Percentiles rank a stretch among this genome's conserved stretches.
Evolutionary conservation across 164 flowering plant genomes (phyloP).

Genomic region (Piper longum): DNA sequence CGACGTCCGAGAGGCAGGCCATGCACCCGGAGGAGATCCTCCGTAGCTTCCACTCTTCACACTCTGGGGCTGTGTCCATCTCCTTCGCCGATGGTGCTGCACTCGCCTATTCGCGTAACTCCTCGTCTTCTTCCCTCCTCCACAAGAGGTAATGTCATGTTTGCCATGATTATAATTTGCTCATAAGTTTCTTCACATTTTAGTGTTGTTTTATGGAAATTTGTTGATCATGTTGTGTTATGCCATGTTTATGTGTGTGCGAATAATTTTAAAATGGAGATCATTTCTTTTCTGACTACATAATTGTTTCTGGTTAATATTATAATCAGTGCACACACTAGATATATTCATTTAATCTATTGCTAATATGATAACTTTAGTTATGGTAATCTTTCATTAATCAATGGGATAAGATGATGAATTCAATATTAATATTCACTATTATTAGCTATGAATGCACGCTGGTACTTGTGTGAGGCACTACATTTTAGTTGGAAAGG

Average conservation of each 20-base stretch:
- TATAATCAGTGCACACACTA: neutral
- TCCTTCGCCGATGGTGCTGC: constrained; percentile 42
- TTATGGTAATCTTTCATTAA: no score
- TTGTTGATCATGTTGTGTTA: neutral
- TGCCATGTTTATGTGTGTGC: neutral
- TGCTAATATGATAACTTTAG: no score
- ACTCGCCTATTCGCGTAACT: constrained; percentile 44
- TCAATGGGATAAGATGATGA: no score
- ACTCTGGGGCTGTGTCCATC: constrained; percentile 47
- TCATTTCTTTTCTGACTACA: no score
- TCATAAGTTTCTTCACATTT: neutral
- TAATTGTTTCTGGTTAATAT: neutral
- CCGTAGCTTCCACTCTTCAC: constrained; percentile 32
- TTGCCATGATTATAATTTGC: neutral
- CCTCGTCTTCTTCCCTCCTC: constrained; percentile 9
- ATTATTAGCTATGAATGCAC: no score
- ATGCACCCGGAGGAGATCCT: constrained; percentile 65
- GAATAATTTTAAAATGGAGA: neutral
- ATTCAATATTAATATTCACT: no score
- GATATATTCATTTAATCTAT: no score
- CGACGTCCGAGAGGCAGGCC: constrained; percentile 17
- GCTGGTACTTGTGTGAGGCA: no score
- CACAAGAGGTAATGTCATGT: constrained; percentile 21
- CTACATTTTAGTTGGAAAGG: no score
- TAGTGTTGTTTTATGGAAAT: neutral